Percentiles rank a stretch among this genome's conserved stretches.
Conservation (phyloP, 306 rosid species). For the Prunus mira region DNA sequence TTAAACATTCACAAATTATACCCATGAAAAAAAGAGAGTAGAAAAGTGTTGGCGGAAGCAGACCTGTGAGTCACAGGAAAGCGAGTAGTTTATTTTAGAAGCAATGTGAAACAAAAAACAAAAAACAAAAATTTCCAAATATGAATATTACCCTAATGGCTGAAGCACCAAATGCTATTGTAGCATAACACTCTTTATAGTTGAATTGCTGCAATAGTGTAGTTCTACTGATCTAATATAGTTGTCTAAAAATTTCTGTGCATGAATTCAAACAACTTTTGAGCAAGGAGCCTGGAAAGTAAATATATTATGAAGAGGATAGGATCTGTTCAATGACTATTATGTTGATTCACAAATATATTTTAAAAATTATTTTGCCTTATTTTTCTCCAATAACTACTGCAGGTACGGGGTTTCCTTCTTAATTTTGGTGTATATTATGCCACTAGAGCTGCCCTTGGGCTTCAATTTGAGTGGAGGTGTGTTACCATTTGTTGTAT, state of each 20-base stretch:
- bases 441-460: constrained; percentile 95
- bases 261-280: neutral
- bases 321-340: neutral
- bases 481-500: constrained; percentile 36
- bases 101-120: neutral
- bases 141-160: neutral
- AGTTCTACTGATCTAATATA: neutral
- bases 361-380: neutral
- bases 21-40: neutral
- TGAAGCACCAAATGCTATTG: neutral
- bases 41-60: neutral
- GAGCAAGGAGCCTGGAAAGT: neutral
- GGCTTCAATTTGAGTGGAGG: constrained; percentile 94
- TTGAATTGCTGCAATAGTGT: neutral
- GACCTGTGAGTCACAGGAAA: neutral
- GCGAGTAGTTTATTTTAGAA: constrained; percentile 2
- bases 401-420: constrained; percentile 94
- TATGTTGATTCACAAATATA: neutral
- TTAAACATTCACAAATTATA: neutral
- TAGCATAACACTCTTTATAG: neutral
- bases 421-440: constrained; percentile 95
- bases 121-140: neutral
- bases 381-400: constrained; percentile 10
- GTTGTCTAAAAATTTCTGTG: neutral
- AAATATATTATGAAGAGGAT: neutral